These are phyloP conservation scores for Gremmenia infestans DNA, from an alignment of 2,329 filamentous ascomycete genomes.

Conservation along the genomic window DNA sequence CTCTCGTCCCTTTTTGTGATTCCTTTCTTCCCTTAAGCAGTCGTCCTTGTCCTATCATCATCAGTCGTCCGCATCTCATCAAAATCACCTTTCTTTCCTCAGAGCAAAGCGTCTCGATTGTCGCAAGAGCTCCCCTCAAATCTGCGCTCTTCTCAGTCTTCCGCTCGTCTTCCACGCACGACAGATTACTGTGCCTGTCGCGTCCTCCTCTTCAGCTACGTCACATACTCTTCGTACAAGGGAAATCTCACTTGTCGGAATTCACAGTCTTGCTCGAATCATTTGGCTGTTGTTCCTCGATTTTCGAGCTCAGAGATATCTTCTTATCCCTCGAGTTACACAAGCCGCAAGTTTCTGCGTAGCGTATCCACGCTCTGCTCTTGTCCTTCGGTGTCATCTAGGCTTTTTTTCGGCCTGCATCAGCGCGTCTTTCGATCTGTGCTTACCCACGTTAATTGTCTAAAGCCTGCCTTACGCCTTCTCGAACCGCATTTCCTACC, in stretches of 20 bases:
- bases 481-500: slow-evolving; percentile 18
- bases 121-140: slow-evolving; percentile 19
- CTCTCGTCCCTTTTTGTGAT: slow-evolving; percentile 28
- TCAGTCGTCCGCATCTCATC: slow-evolving; percentile 8
- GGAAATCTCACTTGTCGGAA: slow-evolving; percentile 25
- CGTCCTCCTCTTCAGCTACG: slow-evolving; percentile 22
- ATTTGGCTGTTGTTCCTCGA: slow-evolving; percentile 24
- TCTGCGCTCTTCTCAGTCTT: slow-evolving; percentile 11
- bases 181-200: slow-evolving; percentile 25
- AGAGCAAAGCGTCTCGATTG: slow-evolving; percentile 18
- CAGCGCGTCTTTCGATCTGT: slow-evolving; percentile 17
- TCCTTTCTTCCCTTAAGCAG: slow-evolving; percentile 25
- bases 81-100: slow-evolving; percentile 23
- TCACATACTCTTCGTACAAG: slow-evolving; percentile 21
- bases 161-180: slow-evolving; percentile 14
- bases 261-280: slow-evolving; percentile 23
- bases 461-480: slow-evolving; percentile 18
- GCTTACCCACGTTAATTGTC: slow-evolving; percentile 19
- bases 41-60: slow-evolving; percentile 19
- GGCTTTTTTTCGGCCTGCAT: slow-evolving; percentile 17
- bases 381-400: slow-evolving; percentile 20
- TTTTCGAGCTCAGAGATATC: slow-evolving; percentile 25
- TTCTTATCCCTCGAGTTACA: slow-evolving; percentile 30
- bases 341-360: slow-evolving; percentile 21
- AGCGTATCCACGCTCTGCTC: slow-evolving; percentile 17